Evolutionary conservation across 495 filamentous ascomycete species (phyloP), one percentile per base, ranked within the genome.

Genomic region (Xylaria longipes): DNA sequence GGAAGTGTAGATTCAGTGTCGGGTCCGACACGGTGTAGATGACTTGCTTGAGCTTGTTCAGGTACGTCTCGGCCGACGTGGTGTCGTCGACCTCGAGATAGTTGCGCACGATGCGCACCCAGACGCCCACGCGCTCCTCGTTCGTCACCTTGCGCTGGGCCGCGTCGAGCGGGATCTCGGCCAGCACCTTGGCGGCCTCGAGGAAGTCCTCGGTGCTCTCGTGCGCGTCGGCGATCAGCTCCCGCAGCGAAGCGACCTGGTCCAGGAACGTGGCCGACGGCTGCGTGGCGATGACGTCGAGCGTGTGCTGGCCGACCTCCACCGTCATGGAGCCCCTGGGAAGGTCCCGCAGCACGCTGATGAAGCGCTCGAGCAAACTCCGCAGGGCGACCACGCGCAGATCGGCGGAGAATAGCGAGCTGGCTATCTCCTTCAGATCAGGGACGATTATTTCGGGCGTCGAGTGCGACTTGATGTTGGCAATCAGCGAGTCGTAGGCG

Each of bases 21-120:
- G 89, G 87, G 79, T 97, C 90, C 5, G 81, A 72, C 63, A 96
- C 89, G 69, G 89, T 91, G 85, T 93, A 91, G 69, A 97, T 93
- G 63, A 98, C 82, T 75, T 94, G 93, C 80, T 97, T 98, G 75
- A 95, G 91, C 72, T 94, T 91, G 85, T 98, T 98, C 67, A 98
- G 87, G 80, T 95, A 94, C 22, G 87, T 87, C 76, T 96, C 93
- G 29, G 97, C 96, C 20, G 84, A 86, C 3, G 91, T 96, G 29
- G 92, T 92, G 76, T 99, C 94, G 78, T 97, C 97, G 57, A 94
- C 94, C 82, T 98, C 97, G 57, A 99, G 88, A 80, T 96, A 95
- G 81, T 96, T 91, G 65, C 97, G 90, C 80, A 96, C 94, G 78
- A 99, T 98, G 60, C 97, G 91, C 62, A 98, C 92, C 92, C 94